These are phyloP conservation scores for Physaria fendleri DNA, from an alignment of 345 rosid genomes.

Conservation along the genomic window DNA sequence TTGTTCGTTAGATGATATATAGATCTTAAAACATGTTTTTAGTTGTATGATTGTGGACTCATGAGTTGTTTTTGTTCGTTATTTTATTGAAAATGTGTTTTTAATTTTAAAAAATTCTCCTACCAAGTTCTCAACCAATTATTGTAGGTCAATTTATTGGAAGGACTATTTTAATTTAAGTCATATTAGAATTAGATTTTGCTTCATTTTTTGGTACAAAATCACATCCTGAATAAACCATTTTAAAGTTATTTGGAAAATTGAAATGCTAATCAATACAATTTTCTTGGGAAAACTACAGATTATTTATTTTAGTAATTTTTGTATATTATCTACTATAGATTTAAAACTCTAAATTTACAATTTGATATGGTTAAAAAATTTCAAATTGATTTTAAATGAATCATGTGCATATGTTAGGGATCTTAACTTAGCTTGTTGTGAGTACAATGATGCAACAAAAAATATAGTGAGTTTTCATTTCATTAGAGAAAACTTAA, in stretches of 20 bases:
- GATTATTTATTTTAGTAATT: no score
- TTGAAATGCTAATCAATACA: not conserved
- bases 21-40: slow-evolving; percentile 17
- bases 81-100: slow-evolving; percentile 13
- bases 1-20: not conserved
- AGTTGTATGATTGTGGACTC: slow-evolving; percentile 22
- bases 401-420: no score
- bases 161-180: slow-evolving; percentile 4
- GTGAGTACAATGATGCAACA: no score
- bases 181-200: not conserved
- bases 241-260: no score
- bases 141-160: slow-evolving; percentile 19
- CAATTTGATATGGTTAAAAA: no score
- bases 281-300: not conserved
- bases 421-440: no score
- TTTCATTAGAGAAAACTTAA: no score
- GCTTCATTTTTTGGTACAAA: not conserved
- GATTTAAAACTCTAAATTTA: no score
- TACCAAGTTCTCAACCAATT: slow-evolving; percentile 28
- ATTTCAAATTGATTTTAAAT: no score
- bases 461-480: no score
- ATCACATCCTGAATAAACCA: not conserved
- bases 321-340: no score
- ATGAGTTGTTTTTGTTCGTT: not conserved
- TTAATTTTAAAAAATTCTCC: slow-evolving; percentile 6